Percentiles rank a stretch among this genome's conserved stretches.
Conservation (phyloP, 1,284 basidiomycete species). For the Ustilago esculenta region DNA sequence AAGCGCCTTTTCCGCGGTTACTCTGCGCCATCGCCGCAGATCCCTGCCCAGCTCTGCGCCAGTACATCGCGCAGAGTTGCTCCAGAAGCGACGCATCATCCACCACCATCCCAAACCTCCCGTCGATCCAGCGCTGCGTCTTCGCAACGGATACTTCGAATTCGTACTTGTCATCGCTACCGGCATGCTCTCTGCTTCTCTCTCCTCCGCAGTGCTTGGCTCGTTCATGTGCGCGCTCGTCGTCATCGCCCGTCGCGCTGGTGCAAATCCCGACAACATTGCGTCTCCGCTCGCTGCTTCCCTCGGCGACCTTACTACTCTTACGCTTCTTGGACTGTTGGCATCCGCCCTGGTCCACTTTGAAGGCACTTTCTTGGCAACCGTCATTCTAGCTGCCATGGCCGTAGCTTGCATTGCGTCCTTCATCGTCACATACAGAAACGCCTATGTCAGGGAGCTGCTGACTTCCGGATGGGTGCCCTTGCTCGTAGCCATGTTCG, state of each 20-base stretch:
- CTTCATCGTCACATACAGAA: constrained; percentile 72
- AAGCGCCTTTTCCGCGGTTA: constrained; percentile 27
- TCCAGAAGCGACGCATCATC: constrained; percentile 56
- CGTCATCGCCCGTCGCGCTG: constrained; percentile 78
- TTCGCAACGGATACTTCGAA: constrained; percentile 69
- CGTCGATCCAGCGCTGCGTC: constrained; percentile 54
- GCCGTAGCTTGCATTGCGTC: constrained; percentile 73
- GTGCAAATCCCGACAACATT: constrained; percentile 92
- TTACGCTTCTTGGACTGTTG: constrained; percentile 67
- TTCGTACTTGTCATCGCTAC: constrained; percentile 86
- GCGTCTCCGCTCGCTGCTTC: constrained; percentile 91
- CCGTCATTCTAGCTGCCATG: constrained; percentile 74
- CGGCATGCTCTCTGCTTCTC: constrained; percentile 84
- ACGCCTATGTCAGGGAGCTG: constrained; percentile 76
- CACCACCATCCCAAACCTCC: constrained; percentile 64
- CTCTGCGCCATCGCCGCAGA: constrained; percentile 27
- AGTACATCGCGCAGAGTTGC: background rate
- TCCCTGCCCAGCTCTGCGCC: constrained; percentile 11
- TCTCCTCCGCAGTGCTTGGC: constrained; percentile 83
- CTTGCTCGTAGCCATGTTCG: constrained; percentile 88
- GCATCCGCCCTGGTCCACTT: constrained; percentile 64
- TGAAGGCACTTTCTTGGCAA: constrained; percentile 67
- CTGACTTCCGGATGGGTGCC: constrained; percentile 88
- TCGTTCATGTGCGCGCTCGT: constrained; percentile 91
- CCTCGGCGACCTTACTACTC: constrained; percentile 89